Evolutionary conservation across 805 yeast species (phyloP).

Genomic region (Yarrowia porcina): DNA sequence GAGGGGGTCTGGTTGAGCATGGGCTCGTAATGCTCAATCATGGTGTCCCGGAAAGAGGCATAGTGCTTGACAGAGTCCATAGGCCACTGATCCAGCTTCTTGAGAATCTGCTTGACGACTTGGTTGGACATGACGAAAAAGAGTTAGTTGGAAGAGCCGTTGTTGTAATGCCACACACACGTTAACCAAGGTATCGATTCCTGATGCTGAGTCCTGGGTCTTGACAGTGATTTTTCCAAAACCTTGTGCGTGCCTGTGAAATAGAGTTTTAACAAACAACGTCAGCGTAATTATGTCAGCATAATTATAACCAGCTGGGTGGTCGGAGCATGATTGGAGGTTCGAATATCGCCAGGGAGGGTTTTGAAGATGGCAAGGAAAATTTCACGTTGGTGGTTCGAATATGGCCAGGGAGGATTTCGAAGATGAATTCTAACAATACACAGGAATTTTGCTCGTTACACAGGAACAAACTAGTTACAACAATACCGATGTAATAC

Average conservation of each 20-base stretch:
- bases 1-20: conserved; percentile 15
- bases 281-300: neutral
- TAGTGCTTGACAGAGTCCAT: conserved; percentile 22
- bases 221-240: neutral
- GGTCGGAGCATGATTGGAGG: neutral
- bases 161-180: neutral
- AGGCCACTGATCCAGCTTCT: conserved; percentile 23
- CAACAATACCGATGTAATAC: too few species aligned
- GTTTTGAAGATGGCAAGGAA: too few species aligned
- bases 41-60: conserved; percentile 22
- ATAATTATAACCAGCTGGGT: neutral
- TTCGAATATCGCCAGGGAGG: neutral
- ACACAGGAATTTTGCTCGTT: too few species aligned
- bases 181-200: neutral
- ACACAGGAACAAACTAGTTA: too few species aligned
- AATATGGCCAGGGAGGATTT: too few species aligned
- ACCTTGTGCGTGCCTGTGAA: neutral
- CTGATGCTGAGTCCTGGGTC: neutral
- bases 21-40: conserved; percentile 24
- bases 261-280: neutral
- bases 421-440: too few species aligned
- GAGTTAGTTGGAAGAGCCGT: neutral
- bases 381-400: too few species aligned
- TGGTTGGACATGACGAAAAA: conserved; percentile 4
- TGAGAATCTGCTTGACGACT: conserved; percentile 20